Evolutionary conservation across 192 early-diverging fungal genomes (phyloP), one percentile per base, ranked within the genome.

Genomic region (Coemansia sp.): DNA sequence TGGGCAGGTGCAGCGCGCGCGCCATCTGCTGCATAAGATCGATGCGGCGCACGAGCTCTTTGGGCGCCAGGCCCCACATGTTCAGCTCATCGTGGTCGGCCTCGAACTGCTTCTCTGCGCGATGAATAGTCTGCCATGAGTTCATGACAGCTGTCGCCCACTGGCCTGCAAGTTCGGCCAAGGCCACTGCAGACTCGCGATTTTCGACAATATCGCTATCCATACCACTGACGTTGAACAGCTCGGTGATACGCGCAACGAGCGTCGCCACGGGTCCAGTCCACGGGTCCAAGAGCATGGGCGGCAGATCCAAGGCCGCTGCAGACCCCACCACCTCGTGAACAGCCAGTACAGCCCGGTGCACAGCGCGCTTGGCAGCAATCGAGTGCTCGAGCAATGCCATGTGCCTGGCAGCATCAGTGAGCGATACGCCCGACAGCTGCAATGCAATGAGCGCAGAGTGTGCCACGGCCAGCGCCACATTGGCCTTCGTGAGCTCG

Each of bases 131-230:
- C 62, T 82, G 80, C 80, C 80, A 82, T 37, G 68, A 75, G 61
- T 73, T 58, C 80, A 82, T 74, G 15, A 77, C 75, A 2, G 70
- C 75, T 0, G 75, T 82, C 0, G 63, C 66, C 80, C 75, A 76
- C 62, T 70, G 75, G 6, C 68, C 80, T 5, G 72, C 70, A 2
- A 68, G 42, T 7, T 55, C 71, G 2, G 79, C 78, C 50, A 69
- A 15, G 5, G 45, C 27, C n/a, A 14, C 19, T 15, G 31, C 14
- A 14, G 53, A 29, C 5, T 51, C 50, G 60, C 14, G 14, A 12
- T 27, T 4, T 12, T 65, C 51, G 1, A 3, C 53, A 17, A 6
- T 0, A 9, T 9, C 46, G 57, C 58, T 19, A 9, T 36, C 36
- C 59, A 19, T 25, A 15, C 1, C 1, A 2, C 9, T 21, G 31